Conservation (phyloP, 768 basidiomycete species). For the Kwoniella sp. region DNA sequence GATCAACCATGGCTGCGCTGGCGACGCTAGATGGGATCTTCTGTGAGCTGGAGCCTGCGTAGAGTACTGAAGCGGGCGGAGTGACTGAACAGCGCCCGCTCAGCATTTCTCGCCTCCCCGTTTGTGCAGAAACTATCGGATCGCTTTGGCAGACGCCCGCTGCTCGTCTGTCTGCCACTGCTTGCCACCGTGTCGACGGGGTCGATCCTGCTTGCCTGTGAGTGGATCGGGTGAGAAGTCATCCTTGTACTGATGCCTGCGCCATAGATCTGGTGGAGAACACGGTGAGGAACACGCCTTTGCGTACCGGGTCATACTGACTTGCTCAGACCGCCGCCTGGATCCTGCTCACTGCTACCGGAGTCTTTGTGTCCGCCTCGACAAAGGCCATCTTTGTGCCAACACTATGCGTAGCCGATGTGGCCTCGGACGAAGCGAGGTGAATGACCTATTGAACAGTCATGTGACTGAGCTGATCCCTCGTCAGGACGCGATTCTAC, state of each 20-base stretch:
- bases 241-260: background rate
- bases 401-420: slow-evolving; percentile 35
- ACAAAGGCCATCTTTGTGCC: slow-evolving; percentile 42
- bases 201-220: slow-evolving; percentile 36
- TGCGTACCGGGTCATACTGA: background rate
- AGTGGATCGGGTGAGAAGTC: no score
- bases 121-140: slow-evolving; percentile 40
- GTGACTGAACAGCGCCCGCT: background rate
- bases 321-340: slow-evolving; percentile 19
- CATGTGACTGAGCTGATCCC: background rate
- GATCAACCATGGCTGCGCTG: slow-evolving; percentile 31
- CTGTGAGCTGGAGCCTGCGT: slow-evolving; percentile 22
- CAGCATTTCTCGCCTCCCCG: slow-evolving; percentile 40
- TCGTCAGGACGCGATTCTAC: slow-evolving; percentile 31
- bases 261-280: slow-evolving; percentile 6
- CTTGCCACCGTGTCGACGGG: slow-evolving; percentile 35
- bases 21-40: slow-evolving; percentile 38
- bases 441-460: background rate
- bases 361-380: slow-evolving; percentile 38
- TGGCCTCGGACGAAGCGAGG: slow-evolving; percentile 28
- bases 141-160: slow-evolving; percentile 29
- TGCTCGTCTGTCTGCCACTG: slow-evolving; percentile 32
- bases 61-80: background rate
- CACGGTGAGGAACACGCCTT: no score
- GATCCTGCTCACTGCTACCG: slow-evolving; percentile 29